phyloP scores from a whole-genome alignment of 331 rosid genomes.

The Phaseolus coccineus region DNA sequence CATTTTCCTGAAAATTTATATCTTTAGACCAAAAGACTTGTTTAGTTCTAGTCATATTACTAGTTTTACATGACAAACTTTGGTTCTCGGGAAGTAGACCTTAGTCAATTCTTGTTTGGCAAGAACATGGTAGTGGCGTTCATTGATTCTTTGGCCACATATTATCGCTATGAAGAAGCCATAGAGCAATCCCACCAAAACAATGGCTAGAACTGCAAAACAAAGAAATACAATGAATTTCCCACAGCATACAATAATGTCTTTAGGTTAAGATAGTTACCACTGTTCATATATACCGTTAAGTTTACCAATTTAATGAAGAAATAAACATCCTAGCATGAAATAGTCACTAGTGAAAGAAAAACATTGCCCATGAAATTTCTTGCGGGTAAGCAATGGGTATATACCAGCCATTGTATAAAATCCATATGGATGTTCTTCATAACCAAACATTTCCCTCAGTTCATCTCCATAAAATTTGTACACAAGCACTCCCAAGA shows the following conservation, averaged over 20 bases:
- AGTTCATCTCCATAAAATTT: conserved; percentile 96
- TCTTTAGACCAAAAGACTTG: conserved; percentile 25
- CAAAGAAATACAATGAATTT: conserved; percentile 41
- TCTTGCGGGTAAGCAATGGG: conserved; percentile 35
- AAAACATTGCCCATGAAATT: conserved; percentile 35
- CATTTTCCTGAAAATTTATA: conserved; percentile 36
- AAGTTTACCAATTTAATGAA: background rate
- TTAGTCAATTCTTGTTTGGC: conserved; percentile 97
- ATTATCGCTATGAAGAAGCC: conserved; percentile 99
- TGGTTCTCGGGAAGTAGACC: conserved; percentile 53
- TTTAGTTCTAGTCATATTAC: conserved; percentile 35
- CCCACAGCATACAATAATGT: conserved; percentile 3
- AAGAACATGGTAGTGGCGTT: conserved; percentile 98
- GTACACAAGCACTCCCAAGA: conserved; percentile 92
- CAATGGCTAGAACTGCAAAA: conserved; percentile 86
- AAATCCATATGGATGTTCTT: conserved; percentile 98
- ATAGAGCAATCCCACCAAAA: conserved; percentile 96
- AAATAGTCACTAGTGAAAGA: conserved; percentile 21
- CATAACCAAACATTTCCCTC: conserved; percentile 98
- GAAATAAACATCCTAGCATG: conserved; percentile 30
- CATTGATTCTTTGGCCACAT: conserved; percentile 97
- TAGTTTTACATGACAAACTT: conserved; percentile 17
- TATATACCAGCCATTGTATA: conserved; percentile 96
- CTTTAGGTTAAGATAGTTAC: conserved; percentile 37
- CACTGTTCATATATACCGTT: conserved; percentile 10